Percentiles rank a stretch among this genome's conserved stretches.
Conservation (phyloP, 2,329 filamentous ascomycete genomes). For the Amphichorda felina region DNA sequence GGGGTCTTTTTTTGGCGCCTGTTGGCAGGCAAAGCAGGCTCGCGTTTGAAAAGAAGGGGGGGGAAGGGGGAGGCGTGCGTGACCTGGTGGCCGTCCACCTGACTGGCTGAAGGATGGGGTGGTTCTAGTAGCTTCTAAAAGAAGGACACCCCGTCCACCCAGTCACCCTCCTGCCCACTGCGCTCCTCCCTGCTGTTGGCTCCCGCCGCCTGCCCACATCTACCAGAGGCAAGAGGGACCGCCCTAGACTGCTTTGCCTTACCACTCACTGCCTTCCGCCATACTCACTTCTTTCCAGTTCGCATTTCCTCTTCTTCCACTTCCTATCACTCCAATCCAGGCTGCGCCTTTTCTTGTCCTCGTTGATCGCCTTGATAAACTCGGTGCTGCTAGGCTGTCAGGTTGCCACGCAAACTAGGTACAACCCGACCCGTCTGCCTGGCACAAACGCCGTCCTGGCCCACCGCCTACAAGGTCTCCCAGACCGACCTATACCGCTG, state of each 20-base stretch:
- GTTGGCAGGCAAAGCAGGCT: too few species aligned
- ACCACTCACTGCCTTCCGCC: background rate
- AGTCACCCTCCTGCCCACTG: background rate
- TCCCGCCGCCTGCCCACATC: background rate
- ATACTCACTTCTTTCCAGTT: background rate
- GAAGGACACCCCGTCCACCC: background rate
- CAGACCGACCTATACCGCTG: too few species aligned
- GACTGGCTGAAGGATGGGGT: slow-evolving; percentile 1
- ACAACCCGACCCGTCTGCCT: too few species aligned
- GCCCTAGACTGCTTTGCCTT: background rate
- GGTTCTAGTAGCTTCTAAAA: background rate
- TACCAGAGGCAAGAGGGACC: background rate
- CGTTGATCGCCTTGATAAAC: too few species aligned
- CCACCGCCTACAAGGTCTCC: too few species aligned
- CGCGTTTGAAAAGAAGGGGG: too few species aligned
- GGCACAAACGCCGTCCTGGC: too few species aligned
- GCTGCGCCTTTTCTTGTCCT: too few species aligned
- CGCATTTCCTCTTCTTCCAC: background rate
- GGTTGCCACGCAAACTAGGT: background rate
- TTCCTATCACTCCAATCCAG: background rate
- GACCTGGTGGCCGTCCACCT: background rate
- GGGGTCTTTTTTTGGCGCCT: too few species aligned
- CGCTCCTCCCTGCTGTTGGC: background rate
- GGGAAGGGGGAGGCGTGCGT: too few species aligned
- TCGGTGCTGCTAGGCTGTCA: too few species aligned